phyloP scores from a whole-genome alignment of 2,329 filamentous ascomycete species.

The Pseudocercospora cruenta region DNA sequence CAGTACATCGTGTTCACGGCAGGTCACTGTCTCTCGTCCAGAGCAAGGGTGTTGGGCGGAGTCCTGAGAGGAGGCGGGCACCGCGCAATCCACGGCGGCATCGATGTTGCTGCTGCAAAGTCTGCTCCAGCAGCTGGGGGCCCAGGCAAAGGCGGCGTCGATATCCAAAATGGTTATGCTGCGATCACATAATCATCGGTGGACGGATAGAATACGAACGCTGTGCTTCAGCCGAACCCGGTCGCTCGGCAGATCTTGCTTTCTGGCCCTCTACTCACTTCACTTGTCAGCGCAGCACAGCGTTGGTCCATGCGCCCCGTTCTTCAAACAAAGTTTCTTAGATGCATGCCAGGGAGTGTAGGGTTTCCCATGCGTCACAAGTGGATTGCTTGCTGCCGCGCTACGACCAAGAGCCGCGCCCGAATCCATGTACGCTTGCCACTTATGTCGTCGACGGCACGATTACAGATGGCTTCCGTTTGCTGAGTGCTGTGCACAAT shows the following conservation, averaged over 20 bases:
- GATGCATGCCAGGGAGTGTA: constrained; percentile 5
- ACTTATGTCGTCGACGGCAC: constrained; percentile 23
- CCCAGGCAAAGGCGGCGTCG: neutral
- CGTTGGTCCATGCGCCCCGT: constrained; percentile 5
- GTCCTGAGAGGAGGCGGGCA: neutral
- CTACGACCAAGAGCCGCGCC: constrained; percentile 21
- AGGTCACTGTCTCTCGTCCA: neutral
- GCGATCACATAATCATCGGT: constrained; percentile 4
- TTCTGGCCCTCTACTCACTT: neutral
- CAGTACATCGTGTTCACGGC: neutral
- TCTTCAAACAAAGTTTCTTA: constrained; percentile 11
- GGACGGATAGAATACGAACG: neutral
- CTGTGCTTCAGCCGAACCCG: neutral
- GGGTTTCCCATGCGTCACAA: constrained; percentile 19
- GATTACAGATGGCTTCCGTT: constrained; percentile 21
- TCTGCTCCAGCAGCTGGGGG: neutral
- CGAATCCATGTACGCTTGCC: constrained; percentile 15
- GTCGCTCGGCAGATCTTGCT: constrained; percentile 9
- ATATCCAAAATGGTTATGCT: neutral
- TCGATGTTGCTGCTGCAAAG: neutral
- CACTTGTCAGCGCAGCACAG: constrained; percentile 12
- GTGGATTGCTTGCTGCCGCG: constrained; percentile 18
- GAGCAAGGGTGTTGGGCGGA: neutral
- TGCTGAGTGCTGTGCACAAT: constrained; percentile 21
- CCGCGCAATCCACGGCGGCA: neutral